These are phyloP conservation scores for Aspergillus hortae DNA, from an alignment of 2,329 filamentous ascomycete species.

Conservation along the genomic window DNA sequence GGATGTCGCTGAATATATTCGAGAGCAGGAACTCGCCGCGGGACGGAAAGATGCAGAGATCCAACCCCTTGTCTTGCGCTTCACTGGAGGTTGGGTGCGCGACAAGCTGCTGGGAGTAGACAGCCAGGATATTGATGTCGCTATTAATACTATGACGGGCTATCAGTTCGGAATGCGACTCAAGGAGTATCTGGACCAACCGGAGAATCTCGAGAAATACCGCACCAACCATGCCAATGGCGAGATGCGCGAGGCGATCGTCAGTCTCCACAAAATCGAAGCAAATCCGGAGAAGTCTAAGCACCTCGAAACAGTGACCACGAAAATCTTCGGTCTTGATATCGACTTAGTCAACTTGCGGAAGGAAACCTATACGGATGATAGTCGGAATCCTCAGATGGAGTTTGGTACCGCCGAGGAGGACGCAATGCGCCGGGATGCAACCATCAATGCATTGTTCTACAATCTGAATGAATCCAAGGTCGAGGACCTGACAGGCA, in stretches of 20 bases:
- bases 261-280: constrained; percentile 80
- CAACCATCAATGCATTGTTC: constrained; percentile 92
- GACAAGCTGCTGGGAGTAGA: constrained; percentile 47
- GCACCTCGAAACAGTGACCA: constrained; percentile 88
- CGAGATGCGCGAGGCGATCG: constrained; percentile 62
- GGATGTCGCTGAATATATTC: constrained; percentile 72
- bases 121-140: constrained; percentile 49
- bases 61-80: constrained; percentile 40
- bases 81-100: constrained; percentile 50
- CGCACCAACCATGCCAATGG: constrained; percentile 41
- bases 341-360: constrained; percentile 92
- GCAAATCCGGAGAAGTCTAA: constrained; percentile 96
- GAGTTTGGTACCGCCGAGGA: constrained; percentile 91
- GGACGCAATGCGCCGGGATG: constrained; percentile 84
- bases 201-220: constrained; percentile 40
- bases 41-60: constrained; percentile 21
- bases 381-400: constrained; percentile 85
- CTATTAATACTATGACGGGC: constrained; percentile 49
- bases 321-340: constrained; percentile 78
- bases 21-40: constrained; percentile 37
- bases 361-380: constrained; percentile 85
- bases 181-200: constrained; percentile 41
- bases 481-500: constrained; percentile 80
- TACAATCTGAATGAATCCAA: constrained; percentile 79
- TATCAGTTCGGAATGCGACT: constrained; percentile 44